phyloP scores from a whole-genome alignment of 2,329 filamentous ascomycete genomes.

The Ophiostoma ulmi region DNA sequence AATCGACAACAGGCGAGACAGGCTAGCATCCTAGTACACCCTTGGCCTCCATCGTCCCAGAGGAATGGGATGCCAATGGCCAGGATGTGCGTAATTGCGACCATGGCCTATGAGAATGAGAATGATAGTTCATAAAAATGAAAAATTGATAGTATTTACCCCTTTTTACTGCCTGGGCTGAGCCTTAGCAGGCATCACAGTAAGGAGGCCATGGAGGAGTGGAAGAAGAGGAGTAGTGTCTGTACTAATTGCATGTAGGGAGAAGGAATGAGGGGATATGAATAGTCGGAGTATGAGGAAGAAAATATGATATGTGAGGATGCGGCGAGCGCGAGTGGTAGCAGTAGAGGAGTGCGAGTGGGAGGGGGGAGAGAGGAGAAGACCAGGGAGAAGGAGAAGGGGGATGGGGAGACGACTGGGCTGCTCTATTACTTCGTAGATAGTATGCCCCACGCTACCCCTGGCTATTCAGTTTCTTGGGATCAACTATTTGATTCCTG shows the following conservation, averaged over 20 bases:
- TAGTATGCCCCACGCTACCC: slow-evolving; percentile 1
- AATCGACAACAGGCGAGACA: slow-evolving; percentile 8
- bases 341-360: background rate
- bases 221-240: too few relatives aligned
- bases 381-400: background rate
- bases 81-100: background rate
- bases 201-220: too few relatives aligned
- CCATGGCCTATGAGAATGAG: background rate
- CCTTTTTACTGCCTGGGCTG: slow-evolving; percentile 1
- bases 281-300: background rate
- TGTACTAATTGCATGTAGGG: background rate
- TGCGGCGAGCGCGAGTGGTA: background rate
- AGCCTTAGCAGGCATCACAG: background rate
- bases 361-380: background rate
- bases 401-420: background rate
- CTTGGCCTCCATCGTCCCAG: background rate
- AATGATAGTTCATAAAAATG: background rate
- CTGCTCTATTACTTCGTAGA: too few relatives aligned
- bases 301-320: background rate
- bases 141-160: background rate
- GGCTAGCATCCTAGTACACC: background rate
- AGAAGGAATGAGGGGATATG: background rate
- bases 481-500: slow-evolving; percentile 5
- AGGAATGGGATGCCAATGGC: background rate
- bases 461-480: slow-evolving; percentile 9